phyloP scores from a whole-genome alignment of 2,329 filamentous ascomycete species.

The Fusarium penzigii region DNA sequence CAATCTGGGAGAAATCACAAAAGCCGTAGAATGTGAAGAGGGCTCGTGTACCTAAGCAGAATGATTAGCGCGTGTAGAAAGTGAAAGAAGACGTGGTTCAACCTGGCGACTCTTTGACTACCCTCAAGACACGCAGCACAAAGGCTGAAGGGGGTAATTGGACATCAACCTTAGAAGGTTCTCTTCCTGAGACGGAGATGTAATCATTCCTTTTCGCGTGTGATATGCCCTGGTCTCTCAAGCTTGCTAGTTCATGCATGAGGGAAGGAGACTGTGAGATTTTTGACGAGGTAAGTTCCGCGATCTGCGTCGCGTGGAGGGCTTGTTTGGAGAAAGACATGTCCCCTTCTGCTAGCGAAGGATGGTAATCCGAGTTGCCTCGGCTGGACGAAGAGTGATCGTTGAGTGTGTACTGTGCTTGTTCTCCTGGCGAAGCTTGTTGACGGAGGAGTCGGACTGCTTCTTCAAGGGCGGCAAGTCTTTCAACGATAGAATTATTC shows the following conservation, averaged over 20 bases:
- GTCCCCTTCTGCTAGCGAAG: slow-evolving; percentile 1
- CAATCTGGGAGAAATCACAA: not conserved
- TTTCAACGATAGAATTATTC: not conserved
- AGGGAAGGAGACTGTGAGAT: not conserved
- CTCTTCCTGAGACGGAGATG: not conserved
- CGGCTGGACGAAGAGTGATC: not conserved
- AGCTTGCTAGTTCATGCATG: not conserved
- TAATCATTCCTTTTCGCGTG: not conserved
- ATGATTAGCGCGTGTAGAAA: not conserved
- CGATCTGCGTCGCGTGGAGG: not conserved
- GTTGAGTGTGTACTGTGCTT: not conserved
- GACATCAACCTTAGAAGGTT: not conserved
- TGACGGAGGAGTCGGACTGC: not conserved
- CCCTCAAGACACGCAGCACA: not conserved
- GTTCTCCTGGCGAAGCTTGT: not conserved
- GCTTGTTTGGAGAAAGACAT: not conserved
- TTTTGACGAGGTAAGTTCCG: not conserved
- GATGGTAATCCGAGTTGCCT: not conserved
- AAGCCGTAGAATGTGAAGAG: slow-evolving; percentile 1
- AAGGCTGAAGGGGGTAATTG: not conserved
- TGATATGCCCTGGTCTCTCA: not conserved
- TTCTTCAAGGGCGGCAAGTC: not conserved
- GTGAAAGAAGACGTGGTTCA: not conserved
- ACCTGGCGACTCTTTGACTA: not conserved
- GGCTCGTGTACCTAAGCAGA: not conserved